Evolutionary conservation across 2,329 filamentous ascomycete species (phyloP), one percentile per base, ranked within the genome.

Genomic region (Dryadomyces sulphureus): DNA sequence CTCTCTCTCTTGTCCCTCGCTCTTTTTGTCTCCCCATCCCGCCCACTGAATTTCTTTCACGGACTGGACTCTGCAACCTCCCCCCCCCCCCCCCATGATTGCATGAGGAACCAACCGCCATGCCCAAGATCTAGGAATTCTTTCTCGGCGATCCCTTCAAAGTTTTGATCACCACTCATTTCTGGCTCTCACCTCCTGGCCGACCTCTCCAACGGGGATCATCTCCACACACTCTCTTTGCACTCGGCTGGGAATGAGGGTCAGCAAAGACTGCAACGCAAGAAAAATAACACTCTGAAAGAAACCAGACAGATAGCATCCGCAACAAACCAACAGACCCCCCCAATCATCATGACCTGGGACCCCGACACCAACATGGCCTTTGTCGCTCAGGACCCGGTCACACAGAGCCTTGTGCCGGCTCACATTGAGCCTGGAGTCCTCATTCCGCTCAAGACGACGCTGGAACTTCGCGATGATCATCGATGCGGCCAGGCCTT

Each of bases 391-490:
- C 60, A 62, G 46, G 59, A 61, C 41, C 53, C 54, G 22, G 43
- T 61, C 38, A 56, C 61, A 40, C 54, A 53, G 49, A 55, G 58
- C 32, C 56, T 63, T 25, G 46, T 63, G 34, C 57, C 55, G 14
- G 48, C 50, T 11, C 59, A 68, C 20, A 53, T 65, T 21, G 59
- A 65, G 17, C 61, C 62, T 19, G 71, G 71, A 16, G 69, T 75
- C 27, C 59, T 82, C 40, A 71, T 80, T 38, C 75, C 77, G 25
- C 65, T 82, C 41, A 81, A 80, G 61, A 81, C 79, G 4, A 74
- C 72, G 1, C 68, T 79, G 40, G 79, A 82, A 58, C 68, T 79
- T 45, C 67, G 71, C 44, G 73, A 78, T 53, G 72, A 75, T 46
- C 70, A 79, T 48, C 63, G 64, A 34, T 64, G 75, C 50, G 71